Base-by-base conservation (phyloP, 2,329 filamentous ascomycete genomes). In the Epichloe brachyelytri region DNA sequence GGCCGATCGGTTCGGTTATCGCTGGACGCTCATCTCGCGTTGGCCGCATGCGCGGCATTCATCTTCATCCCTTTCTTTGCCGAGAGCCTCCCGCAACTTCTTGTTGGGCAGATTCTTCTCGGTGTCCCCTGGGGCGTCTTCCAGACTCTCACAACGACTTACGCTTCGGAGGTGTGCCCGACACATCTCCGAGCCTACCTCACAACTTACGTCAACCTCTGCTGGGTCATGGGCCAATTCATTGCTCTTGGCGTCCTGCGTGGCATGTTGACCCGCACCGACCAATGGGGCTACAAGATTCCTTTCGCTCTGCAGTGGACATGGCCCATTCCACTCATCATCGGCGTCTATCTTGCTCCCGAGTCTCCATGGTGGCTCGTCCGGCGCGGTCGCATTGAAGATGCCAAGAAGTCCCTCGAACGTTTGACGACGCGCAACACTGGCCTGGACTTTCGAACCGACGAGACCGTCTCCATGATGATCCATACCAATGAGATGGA, bases 351-450 rank as follows among this genome's bases (percentile, higher is more conserved):
- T 44, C 66, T 74, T 15, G 71, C 71, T 4, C 74, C 74, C 1
- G 74, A 76, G 54, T 74, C 70, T 3, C 74, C 74, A 1, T 76
- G 73, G 71, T 76, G 71, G 69, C 66, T 73, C 5, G 68, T 75
- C 8, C 69, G 73, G 6, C 60, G 63, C 3, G 68, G 65, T 2
- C 64, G 65, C 10, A 54, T 67, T 3, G 66, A 68, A 3, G 67
- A 69, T 1, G 72, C 66, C 22, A 68, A 68, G 55, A 52, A 57
- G 5, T 65, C 70, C 0, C 57, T 76, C 0, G 54, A 60, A 37
- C 64, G 71, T 5, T 64, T 77, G 17, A 69, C 68, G 4, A 61
- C 55, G 8, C 65, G 73, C 26, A 74, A 64, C 55, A 56, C 48
- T 50, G 60, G 54, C 3, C 19, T 58, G 3, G 56, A 61, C 5